Percentiles rank a stretch among this genome's conserved stretches.
phyloP scores from a whole-genome alignment of 441 rosid species.

The Kokia cookei region DNA sequence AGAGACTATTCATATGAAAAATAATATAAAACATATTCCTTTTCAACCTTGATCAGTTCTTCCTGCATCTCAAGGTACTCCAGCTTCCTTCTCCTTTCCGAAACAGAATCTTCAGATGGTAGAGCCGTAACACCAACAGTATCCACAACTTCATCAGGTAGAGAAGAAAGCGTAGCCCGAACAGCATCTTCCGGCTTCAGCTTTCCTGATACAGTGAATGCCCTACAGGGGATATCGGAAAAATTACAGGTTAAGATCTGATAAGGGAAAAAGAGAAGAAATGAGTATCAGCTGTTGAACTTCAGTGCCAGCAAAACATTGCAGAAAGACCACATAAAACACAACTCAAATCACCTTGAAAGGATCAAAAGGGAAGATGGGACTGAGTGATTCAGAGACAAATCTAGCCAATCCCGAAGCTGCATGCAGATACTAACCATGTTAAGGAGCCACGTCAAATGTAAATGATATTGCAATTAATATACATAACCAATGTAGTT shows the following conservation, averaged over 20 bases:
- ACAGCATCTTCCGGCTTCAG: conserved; percentile 90
- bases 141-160: conserved; percentile 96
- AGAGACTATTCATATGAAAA: background rate
- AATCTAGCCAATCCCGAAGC: conserved; percentile 68
- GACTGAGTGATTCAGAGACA: conserved; percentile 60
- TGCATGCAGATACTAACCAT: conserved; percentile 28
- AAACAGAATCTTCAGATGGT: conserved; percentile 89
- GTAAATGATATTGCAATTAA: background rate
- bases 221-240: conserved; percentile 33
- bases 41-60: conserved; percentile 75
- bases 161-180: conserved; percentile 85
- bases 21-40: background rate
- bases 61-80: conserved; percentile 96
- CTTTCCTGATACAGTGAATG: conserved; percentile 83
- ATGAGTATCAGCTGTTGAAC: background rate
- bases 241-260: background rate
- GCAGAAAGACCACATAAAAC: conserved; percentile 12
- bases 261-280: background rate
- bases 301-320: background rate
- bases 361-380: conserved; percentile 72
- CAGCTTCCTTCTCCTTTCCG: conserved; percentile 83
- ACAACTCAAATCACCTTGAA: conserved; percentile 66
- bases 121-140: conserved; percentile 80
- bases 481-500: background rate
- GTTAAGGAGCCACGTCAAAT: conserved; percentile 9